A percentile compares a stretch with the other conserved stretches of the same genome.
Conservation (phyloP, 352 stramenopile genomes). For the Phytophthora cactorum region DNA sequence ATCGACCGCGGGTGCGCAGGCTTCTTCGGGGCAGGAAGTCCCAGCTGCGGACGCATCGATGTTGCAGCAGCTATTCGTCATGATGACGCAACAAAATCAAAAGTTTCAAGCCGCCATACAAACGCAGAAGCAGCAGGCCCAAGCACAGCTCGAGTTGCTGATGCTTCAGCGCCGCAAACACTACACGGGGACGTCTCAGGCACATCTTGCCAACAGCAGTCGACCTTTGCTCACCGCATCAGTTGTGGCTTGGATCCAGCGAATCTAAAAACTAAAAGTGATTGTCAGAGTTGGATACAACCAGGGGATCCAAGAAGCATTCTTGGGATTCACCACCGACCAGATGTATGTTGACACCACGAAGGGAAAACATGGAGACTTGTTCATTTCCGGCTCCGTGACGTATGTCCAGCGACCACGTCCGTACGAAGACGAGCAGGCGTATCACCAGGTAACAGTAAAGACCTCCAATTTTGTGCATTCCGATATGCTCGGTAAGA, state of each 20-base stretch:
- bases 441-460: constrained; percentile 26
- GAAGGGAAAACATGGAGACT: constrained; percentile 38
- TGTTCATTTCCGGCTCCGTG: constrained; percentile 38
- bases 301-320: no score
- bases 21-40: neutral
- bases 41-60: neutral
- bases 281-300: no score
- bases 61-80: constrained; percentile 24
- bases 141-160: no score
- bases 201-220: neutral
- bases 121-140: constrained; percentile 19
- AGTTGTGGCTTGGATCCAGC: neutral
- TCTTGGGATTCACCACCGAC: constrained; percentile 22
- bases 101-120: constrained; percentile 9
- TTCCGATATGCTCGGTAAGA: constrained; percentile 35
- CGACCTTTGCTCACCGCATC: neutral
- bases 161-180: neutral
- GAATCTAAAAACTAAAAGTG: neutral
- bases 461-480: constrained; percentile 43
- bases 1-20: neutral
- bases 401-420: constrained; percentile 22
- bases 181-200: neutral
- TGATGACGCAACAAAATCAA: neutral
- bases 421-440: neutral
- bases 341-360: constrained; percentile 30